phyloP scores from a whole-genome alignment of 768 basidiomycete genomes.

The Pleurotus sapidus region DNA sequence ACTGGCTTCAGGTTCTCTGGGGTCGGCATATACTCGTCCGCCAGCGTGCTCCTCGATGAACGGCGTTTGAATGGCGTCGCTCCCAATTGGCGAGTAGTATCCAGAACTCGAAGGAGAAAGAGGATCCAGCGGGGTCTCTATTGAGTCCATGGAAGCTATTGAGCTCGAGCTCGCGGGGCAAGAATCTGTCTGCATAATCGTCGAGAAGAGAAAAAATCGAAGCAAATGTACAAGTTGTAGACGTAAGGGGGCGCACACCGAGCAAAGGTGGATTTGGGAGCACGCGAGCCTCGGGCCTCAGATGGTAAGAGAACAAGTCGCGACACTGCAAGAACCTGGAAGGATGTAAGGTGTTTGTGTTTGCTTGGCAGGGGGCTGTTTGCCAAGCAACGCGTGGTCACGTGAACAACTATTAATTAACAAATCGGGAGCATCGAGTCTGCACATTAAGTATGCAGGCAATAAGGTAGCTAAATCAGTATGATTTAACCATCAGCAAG shows the following conservation, averaged over 20 bases:
- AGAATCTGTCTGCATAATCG: neutral
- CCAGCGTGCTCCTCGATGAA: slow-evolving; percentile 26
- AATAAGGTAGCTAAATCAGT: neutral
- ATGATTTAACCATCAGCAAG: slow-evolving; percentile 42
- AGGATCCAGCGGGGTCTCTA: slow-evolving; percentile 23
- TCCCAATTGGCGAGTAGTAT: slow-evolving; percentile 31
- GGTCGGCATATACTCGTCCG: slow-evolving; percentile 11
- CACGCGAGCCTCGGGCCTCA: too few species aligned
- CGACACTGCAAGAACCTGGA: neutral
- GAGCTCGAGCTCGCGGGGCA: neutral
- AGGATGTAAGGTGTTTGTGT: neutral
- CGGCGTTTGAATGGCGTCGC: slow-evolving; percentile 39
- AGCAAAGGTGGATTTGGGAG: too few species aligned
- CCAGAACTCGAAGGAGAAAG: slow-evolving; percentile 28
- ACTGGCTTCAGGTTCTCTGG: slow-evolving; percentile 1
- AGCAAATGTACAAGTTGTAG: too few species aligned
- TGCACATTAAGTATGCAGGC: neutral
- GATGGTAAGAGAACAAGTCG: too few species aligned
- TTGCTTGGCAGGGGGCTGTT: neutral
- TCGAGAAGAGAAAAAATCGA: too few species aligned
- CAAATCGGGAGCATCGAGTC: too few species aligned
- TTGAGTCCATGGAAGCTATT: slow-evolving; percentile 3
- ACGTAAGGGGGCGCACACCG: too few species aligned
- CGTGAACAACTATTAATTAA: neutral
- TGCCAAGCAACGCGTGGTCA: neutral